Evolutionary conservation across 2,329 filamentous ascomycete species (phyloP), one percentile per base, ranked within the genome.

Genomic region (Exutisphaerella laricina): DNA sequence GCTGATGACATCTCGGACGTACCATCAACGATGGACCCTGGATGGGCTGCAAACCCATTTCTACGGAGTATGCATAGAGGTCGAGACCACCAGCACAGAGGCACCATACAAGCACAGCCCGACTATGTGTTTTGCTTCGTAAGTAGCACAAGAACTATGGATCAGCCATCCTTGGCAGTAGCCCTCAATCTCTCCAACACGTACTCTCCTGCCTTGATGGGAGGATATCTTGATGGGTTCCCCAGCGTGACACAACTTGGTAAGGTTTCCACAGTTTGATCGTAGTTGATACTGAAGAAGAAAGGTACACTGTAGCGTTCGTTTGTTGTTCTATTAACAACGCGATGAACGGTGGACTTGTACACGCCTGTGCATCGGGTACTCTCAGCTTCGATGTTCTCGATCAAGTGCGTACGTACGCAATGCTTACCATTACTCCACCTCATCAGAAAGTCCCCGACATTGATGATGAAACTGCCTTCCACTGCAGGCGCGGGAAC

Each of bases 371-470:
- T 10, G 30, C 14, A 33, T 18, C 3, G n/a, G n/a, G n/a, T n/a
- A n/a, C n/a, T n/a, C n/a, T n/a, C n/a, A n/a, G n/a, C n/a, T n/a
- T n/a, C n/a, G n/a, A n/a, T n/a, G n/a, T n/a, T n/a, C n/a, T n/a
- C n/a, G n/a, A n/a, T n/a, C n/a, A n/a, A n/a, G n/a, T n/a, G n/a
- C n/a, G n/a, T n/a, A n/a, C n/a, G n/a, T n/a, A n/a, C n/a, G n/a
- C n/a, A 7, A 8, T 22, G 31, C 25, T 8, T 21, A 36, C 67
- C 68, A 39, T 69, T 69, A 9, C 69, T 71, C 66, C 67, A 70
- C 23, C 66, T 53, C 61, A 72, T 68, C 51, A 74, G 64, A 65
- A 73, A 71, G 47, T 74, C 71, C 0, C 70, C 71, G 20, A 74
- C 68, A 47, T 73, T 74, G 5, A 74, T 70, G 7, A 73, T 68